phyloP scores from a whole-genome alignment of 2,329 filamentous ascomycete species.

The Colletotrichum caudatum region DNA sequence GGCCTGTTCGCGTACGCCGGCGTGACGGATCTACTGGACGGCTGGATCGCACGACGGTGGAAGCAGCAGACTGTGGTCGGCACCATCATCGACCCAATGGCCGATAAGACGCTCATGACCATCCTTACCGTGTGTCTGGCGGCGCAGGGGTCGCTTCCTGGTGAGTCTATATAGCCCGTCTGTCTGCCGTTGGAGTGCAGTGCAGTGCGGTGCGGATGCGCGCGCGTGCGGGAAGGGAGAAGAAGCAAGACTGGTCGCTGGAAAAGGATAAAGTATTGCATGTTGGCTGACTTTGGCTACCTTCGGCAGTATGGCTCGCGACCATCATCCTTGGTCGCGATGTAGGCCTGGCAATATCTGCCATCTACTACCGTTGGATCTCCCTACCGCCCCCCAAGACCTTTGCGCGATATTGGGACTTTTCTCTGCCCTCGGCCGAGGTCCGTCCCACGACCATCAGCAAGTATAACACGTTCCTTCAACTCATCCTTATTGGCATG shows the following conservation, averaged over 20 bases:
- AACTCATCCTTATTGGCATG: constrained; percentile 86
- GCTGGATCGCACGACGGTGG: constrained; percentile 91
- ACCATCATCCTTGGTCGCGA: constrained; percentile 92
- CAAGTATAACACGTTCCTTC: constrained; percentile 94
- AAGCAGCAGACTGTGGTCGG: constrained; percentile 93
- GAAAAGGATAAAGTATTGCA: not conserved
- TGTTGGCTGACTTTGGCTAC: constrained; percentile 15
- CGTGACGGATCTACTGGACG: constrained; percentile 91
- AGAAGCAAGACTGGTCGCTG: not conserved
- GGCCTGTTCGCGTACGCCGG: constrained; percentile 93
- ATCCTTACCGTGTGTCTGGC: constrained; percentile 88
- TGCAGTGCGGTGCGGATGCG: not conserved
- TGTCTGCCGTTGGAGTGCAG: not conserved
- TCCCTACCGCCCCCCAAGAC: constrained; percentile 94
- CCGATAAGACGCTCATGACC: constrained; percentile 96
- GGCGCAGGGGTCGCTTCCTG: constrained; percentile 82
- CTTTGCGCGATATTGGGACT: constrained; percentile 94
- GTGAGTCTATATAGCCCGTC: constrained; percentile 59
- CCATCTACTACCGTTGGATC: constrained; percentile 96
- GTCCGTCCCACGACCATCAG: constrained; percentile 86
- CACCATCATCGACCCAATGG: constrained; percentile 95
- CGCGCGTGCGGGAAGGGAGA: not conserved
- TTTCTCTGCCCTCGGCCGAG: constrained; percentile 88
- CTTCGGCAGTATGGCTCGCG: constrained; percentile 79
- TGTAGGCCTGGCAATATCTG: constrained; percentile 82